A percentile compares a stretch with the other conserved stretches of the same genome.
Conservation (phyloP, 2,329 filamentous ascomycete genomes). For the Diaporthe nobilis region DNA sequence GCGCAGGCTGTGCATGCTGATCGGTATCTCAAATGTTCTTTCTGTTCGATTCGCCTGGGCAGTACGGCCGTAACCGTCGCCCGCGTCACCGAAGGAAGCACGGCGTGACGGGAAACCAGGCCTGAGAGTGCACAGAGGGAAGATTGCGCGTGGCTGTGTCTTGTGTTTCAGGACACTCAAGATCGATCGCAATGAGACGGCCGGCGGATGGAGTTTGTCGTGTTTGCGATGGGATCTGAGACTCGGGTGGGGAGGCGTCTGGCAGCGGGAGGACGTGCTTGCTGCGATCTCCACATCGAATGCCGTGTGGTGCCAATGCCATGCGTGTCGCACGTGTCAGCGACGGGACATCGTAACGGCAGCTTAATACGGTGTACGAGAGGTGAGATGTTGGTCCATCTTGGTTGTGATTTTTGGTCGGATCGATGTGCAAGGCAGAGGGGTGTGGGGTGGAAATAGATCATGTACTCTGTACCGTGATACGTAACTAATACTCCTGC, state of each 20-base stretch:
- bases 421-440: background rate
- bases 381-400: background rate
- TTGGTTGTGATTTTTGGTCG: background rate
- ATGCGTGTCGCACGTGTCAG: conserved; percentile 18
- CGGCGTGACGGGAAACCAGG: background rate
- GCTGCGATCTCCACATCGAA: background rate
- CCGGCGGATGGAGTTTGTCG: background rate
- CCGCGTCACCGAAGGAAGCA: conserved; percentile 13
- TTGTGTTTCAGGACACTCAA: conserved; percentile 22
- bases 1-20: conserved; percentile 18
- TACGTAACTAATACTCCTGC: fast-evolving
- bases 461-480: background rate
- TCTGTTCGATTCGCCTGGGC: background rate
- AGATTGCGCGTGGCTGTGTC: conserved; percentile 20
- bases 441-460: background rate
- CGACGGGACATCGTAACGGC: background rate
- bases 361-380: background rate
- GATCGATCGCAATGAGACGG: conserved; percentile 12
- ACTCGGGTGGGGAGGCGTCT: conserved; percentile 1
- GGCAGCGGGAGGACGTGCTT: background rate
- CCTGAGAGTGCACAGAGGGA: background rate
- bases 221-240: conserved; percentile 26
- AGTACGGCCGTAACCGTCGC: background rate
- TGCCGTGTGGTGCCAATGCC: background rate
- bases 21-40: conserved; percentile 4